Percentiles rank a stretch among this genome's conserved stretches.
Conservation (phyloP, 345 rosid genomes). For the Brassica nigra region DNA sequence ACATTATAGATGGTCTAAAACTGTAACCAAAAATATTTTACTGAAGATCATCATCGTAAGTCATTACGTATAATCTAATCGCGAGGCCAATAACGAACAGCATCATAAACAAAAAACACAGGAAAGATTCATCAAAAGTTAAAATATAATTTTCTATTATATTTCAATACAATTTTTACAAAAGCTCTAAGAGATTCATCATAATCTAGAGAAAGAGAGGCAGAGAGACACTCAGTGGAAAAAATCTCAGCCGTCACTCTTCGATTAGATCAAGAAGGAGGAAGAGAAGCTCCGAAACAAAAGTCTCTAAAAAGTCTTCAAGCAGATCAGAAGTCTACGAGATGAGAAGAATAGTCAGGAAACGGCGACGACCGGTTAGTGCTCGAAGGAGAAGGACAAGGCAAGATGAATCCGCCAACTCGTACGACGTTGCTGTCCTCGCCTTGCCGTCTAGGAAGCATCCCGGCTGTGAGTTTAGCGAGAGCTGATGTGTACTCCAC, state of each 20-base stretch:
- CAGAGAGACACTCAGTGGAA: background rate
- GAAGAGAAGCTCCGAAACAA: background rate
- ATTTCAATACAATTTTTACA: conserved; percentile 5
- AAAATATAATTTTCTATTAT: background rate
- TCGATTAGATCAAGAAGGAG: background rate
- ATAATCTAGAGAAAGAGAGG: background rate
- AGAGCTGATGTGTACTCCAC: conserved; percentile 57
- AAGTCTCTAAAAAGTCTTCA: background rate
- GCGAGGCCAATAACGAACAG: background rate
- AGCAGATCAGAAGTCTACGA: conserved; percentile 38
- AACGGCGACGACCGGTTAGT: conserved; percentile 24
- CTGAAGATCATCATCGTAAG: background rate
- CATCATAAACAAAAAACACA: too few relatives aligned
- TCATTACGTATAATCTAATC: background rate
- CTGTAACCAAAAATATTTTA: background rate
- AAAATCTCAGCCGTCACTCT: conserved; percentile 26
- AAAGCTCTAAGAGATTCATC: conserved; percentile 1
- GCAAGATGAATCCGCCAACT: conserved; percentile 31
- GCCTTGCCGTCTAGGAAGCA: conserved; percentile 41
- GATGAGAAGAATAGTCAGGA: conserved; percentile 41
- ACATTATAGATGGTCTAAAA: too few relatives aligned
- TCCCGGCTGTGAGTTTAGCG: conserved; percentile 46
- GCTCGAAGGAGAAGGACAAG: conserved; percentile 33
- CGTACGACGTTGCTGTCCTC: conserved; percentile 8
- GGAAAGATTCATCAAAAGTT: background rate